Base-by-base conservation (phyloP, 768 basidiomycete species). In the Leucogyrophana mollusca region DNA sequence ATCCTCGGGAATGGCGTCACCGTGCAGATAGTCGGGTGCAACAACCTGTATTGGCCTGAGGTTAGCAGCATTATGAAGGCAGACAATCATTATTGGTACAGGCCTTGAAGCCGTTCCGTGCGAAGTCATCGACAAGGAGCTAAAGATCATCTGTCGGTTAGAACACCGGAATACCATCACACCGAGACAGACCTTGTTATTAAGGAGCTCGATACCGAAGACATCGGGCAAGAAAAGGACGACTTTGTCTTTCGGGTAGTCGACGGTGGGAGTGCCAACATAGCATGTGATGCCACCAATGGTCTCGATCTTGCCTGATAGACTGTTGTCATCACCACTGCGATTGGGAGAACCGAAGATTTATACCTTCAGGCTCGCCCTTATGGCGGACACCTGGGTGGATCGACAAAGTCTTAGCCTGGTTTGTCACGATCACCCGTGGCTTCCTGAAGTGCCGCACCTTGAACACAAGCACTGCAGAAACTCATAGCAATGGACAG, bases 131-230 rank as follows among this genome's bases (percentile, higher is more conserved):
- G 4, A 66, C 67, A 11, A 77, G 66, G 13, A 72, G 55, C 73
- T 78, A 49, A 30, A 6, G 27, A 13, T 7, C 7, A 30, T 6
- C 6, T 30, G 13, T 13, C 13, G 27, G 13, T 6, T 7, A 6
- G 7, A 6, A 30, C 6, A 13, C 13, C 27, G 13, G 13, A 30
- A 30, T 30, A 30, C 13, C 7, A 30, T 30, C 7, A 7, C 27
- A 30, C 13, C 7, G 27, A 4, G 21, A 40, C 70, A 4, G 34
- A 78, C 79, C 60, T 69, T 58, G 30, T 61, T 43, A 53, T 84
- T 83, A 58, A 60, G 34, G 9, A 80, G 61, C 18, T 73, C 64
- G 20, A 73, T 56, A 7, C 81, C 82, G 47, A 78, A 80, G 37
- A 73, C 64, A 45, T 73, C 74, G 39, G 67, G 56, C 25, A 76